Percentiles rank a stretch among this genome's conserved stretches.
phyloP scores from a whole-genome alignment of 768 basidiomycete genomes.

The Mrakia gelida region DNA sequence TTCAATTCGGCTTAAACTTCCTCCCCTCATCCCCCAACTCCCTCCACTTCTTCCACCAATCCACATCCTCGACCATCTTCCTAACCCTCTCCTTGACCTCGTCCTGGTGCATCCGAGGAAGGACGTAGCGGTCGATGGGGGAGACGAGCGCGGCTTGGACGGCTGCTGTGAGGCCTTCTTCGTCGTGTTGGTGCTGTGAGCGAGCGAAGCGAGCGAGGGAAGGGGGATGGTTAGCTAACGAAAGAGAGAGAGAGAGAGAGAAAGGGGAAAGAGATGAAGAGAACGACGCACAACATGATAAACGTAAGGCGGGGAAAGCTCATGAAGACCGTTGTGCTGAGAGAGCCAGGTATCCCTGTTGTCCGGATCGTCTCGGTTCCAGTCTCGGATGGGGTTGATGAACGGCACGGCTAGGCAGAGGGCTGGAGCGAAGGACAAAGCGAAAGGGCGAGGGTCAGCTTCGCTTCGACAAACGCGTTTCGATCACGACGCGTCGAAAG shows the following conservation, averaged over 20 bases:
- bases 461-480: not conserved
- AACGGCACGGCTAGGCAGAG: slow-evolving; percentile 37
- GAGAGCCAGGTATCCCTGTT: slow-evolving; percentile 37
- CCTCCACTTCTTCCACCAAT: slow-evolving; percentile 31
- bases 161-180: slow-evolving; percentile 8
- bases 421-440: not conserved
- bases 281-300: slow-evolving; percentile 36
- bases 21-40: slow-evolving; percentile 18
- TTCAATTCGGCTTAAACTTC: not conserved
- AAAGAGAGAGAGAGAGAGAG: not conserved
- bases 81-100: slow-evolving; percentile 23
- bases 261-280: not conserved
- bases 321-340: slow-evolving; percentile 38
- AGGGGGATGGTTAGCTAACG: no score
- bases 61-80: slow-evolving; percentile 24
- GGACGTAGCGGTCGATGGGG: slow-evolving; percentile 24
- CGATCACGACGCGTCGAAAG: not conserved
- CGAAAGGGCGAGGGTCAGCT: not conserved
- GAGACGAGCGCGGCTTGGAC: slow-evolving; percentile 12
- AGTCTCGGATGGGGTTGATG: slow-evolving; percentile 40
- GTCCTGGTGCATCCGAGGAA: slow-evolving; percentile 19
- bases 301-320: slow-evolving; percentile 37
- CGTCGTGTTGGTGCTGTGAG: slow-evolving; percentile 19
- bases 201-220: not conserved
- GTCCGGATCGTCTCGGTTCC: slow-evolving; percentile 36